phyloP scores from a whole-genome alignment of 106 monocot species.

The Dendrobium officinale region DNA sequence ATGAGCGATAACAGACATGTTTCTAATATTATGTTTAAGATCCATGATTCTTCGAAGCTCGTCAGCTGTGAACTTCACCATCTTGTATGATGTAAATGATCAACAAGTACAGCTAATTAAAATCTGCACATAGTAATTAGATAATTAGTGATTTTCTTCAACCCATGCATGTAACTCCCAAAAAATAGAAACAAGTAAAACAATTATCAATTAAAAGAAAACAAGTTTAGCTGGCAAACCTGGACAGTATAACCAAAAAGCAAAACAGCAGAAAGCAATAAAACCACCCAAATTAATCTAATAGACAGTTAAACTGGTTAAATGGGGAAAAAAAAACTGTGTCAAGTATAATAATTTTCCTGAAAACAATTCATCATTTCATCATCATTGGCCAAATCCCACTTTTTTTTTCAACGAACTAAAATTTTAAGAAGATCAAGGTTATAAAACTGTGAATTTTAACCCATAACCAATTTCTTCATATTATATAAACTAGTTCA shows the following conservation, averaged over 20 bases:
- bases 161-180: not conserved
- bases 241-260: not conserved
- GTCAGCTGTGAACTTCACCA: slow-evolving; percentile 59
- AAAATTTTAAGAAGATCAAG: too few species aligned
- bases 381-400: not conserved
- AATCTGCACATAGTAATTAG: not conserved
- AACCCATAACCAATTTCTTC: too few species aligned
- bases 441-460: too few species aligned
- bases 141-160: not conserved
- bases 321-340: not conserved
- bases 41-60: slow-evolving; percentile 60
- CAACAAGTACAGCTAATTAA: not conserved
- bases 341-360: not conserved
- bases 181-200: not conserved
- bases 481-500: too few species aligned
- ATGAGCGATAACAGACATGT: slow-evolving; percentile 55
- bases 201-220: not conserved
- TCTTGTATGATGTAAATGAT: slow-evolving; percentile 18
- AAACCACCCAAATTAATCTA: not conserved
- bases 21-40: slow-evolving; percentile 48
- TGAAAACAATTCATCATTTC: not conserved
- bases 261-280: not conserved
- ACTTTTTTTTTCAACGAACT: too few species aligned
- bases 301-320: not conserved
- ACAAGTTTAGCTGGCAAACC: not conserved